Percentiles rank a stretch among this genome's conserved stretches.
These are phyloP conservation scores for Balakata baccata DNA, from an alignment of 345 rosid species.

Conservation along the genomic window DNA sequence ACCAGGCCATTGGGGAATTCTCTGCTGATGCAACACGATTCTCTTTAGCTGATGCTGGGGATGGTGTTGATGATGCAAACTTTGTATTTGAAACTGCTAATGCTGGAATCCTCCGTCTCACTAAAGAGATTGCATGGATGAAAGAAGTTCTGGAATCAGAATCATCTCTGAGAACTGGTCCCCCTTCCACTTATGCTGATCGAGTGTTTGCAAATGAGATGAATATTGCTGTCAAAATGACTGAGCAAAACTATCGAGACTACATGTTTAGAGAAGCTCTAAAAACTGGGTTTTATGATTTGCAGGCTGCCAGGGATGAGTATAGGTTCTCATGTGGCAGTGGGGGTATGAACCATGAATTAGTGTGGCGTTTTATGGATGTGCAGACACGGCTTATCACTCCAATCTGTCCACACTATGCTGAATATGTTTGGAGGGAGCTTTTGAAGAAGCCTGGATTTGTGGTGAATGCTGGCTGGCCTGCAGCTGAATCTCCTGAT, in stretches of 20 bases:
- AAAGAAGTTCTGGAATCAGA: constrained; percentile 69
- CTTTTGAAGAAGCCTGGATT: constrained; percentile 75
- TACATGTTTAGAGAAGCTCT: constrained; percentile 93
- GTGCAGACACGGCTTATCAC: constrained; percentile 82
- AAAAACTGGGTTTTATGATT: constrained; percentile 84
- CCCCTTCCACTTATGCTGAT: constrained; percentile 75
- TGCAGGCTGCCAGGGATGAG: constrained; percentile 91
- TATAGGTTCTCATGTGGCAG: constrained; percentile 80
- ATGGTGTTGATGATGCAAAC: constrained; percentile 97
- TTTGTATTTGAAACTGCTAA: constrained; percentile 88
- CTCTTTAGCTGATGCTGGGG: constrained; percentile 94
- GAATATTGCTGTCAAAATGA: constrained; percentile 64
- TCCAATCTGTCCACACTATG: constrained; percentile 93
- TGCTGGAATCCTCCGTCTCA: constrained; percentile 79
- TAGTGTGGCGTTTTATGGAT: constrained; percentile 74
- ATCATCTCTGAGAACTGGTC: constrained; percentile 67
- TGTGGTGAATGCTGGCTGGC: constrained; percentile 88
- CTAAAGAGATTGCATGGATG: constrained; percentile 91
- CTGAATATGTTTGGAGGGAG: constrained; percentile 85
- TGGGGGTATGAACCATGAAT: constrained; percentile 66
- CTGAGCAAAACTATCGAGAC: constrained; percentile 60
- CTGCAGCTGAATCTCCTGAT: constrained; percentile 64
- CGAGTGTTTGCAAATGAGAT: constrained; percentile 81
- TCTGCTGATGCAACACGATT: constrained; percentile 90
- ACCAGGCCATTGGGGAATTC: constrained; percentile 77